These are phyloP conservation scores for Amaranthus tricolor DNA, from an alignment of 179 eudicot genomes.

Conservation along the genomic window DNA sequence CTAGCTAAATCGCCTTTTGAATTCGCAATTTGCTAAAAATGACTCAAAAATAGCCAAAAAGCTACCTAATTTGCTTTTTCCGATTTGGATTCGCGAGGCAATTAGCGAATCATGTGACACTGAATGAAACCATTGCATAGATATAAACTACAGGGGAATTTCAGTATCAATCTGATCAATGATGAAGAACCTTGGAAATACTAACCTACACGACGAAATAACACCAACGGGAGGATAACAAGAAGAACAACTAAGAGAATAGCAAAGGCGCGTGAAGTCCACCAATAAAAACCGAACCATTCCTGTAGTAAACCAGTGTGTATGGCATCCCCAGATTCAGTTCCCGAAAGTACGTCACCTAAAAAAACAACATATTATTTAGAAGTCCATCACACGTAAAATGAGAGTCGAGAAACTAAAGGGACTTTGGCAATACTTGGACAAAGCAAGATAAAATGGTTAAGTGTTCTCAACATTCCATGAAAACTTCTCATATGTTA, in stretches of 20 bases:
- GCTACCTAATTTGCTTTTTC: too few relatives aligned
- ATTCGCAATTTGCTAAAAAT: too few relatives aligned
- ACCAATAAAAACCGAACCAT: slow-evolving; percentile 93
- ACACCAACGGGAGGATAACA: slow-evolving; percentile 69
- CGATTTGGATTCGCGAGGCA: too few relatives aligned
- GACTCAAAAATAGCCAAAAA: too few relatives aligned
- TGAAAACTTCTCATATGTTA: too few relatives aligned
- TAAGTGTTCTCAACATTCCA: too few relatives aligned
- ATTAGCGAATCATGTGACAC: too few relatives aligned
- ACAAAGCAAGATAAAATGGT: too few relatives aligned
- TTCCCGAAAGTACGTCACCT: slow-evolving; percentile 93
- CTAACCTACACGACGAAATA: slow-evolving; percentile 80
- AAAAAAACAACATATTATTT: slow-evolving; percentile 2
- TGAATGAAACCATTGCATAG: too few relatives aligned
- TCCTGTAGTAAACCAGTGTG: slow-evolving; percentile 84
- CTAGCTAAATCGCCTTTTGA: too few relatives aligned
- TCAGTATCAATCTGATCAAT: too few relatives aligned
- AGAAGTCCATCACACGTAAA: slow-evolving; percentile 4
- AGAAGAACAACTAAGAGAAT: slow-evolving; percentile 45
- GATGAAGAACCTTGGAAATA: slow-evolving; percentile 1
- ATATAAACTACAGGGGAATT: neutral
- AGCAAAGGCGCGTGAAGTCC: slow-evolving; percentile 73
- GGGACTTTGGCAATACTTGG: too few relatives aligned
- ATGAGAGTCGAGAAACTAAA: neutral
- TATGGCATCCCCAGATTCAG: slow-evolving; percentile 51